Percentiles rank a stretch among this genome's conserved stretches.
Conservation (phyloP, 352 stramenopile species). For the Thraustochytrium sp. region DNA sequence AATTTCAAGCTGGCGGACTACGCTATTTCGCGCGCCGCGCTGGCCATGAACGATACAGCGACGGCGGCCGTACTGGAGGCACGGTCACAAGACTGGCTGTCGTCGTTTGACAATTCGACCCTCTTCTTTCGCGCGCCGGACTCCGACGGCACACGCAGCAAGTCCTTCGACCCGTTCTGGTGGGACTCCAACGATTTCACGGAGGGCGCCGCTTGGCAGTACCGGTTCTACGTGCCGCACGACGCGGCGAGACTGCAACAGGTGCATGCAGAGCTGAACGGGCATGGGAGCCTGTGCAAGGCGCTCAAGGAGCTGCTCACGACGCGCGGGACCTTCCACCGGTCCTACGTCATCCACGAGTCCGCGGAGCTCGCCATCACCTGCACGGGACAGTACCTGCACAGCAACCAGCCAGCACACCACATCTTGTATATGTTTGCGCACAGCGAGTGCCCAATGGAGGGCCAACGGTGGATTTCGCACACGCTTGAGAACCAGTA, state of each 20-base stretch:
- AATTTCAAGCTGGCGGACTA: conserved; percentile 48
- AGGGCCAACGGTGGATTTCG: conserved; percentile 46
- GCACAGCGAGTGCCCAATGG: conserved; percentile 44
- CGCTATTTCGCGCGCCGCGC: conserved; percentile 42
- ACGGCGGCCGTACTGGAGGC: neutral
- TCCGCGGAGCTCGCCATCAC: conserved; percentile 37
- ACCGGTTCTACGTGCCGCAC: conserved; percentile 48
- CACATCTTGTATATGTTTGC: conserved; percentile 48
- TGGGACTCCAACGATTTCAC: conserved; percentile 44
- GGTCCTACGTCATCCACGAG: conserved; percentile 46
- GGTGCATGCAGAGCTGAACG: neutral
- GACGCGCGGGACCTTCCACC: neutral
- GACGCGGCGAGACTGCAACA: neutral
- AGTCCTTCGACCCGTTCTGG: conserved; percentile 43
- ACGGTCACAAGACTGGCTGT: conserved; percentile 18
- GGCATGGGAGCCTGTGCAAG: neutral
- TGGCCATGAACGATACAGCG: neutral
- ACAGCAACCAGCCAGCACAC: conserved; percentile 48
- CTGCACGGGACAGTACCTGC: conserved; percentile 45
- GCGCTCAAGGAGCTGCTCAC: neutral
- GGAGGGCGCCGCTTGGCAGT: conserved; percentile 46
- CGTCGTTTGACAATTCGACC: conserved; percentile 39
- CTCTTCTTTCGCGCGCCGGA: conserved; percentile 36
- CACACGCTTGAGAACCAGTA: conserved; percentile 44
- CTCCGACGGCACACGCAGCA: conserved; percentile 11